A percentile compares a stretch with the other conserved stretches of the same genome.
These are phyloP conservation scores for Rhynchosporium graminicola DNA, from an alignment of 2,329 filamentous ascomycete genomes.

Conservation along the genomic window DNA sequence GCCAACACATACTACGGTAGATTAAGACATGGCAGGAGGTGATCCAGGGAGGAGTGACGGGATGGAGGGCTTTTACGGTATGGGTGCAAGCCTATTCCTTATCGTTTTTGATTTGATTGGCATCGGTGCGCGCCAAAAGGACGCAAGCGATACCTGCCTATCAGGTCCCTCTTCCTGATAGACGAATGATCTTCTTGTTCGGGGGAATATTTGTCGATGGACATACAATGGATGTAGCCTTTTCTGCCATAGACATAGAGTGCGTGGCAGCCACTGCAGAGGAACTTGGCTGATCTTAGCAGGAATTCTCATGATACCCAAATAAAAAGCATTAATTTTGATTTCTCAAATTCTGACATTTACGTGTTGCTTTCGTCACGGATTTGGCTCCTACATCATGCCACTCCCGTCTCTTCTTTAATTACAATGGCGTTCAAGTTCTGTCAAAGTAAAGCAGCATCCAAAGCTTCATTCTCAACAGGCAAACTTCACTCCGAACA, in stretches of 20 bases:
- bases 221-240: not conserved
- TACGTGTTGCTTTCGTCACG: no score
- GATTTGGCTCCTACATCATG: no score
- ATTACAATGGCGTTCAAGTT: not conserved
- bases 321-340: no score
- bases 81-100: slow-evolving; percentile 8
- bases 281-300: not conserved
- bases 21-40: not conserved
- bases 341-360: no score
- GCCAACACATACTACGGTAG: not conserved
- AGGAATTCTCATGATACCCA: no score
- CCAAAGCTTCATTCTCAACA: not conserved
- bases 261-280: not conserved
- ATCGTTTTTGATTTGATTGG: not conserved
- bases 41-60: not conserved
- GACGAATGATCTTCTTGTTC: not conserved
- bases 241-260: not conserved
- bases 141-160: not conserved
- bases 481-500: no score
- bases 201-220: not conserved
- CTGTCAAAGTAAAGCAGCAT: not conserved
- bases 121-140: not conserved
- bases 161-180: not conserved
- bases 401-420: no score
- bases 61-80: not conserved